Evolutionary conservation across 148 eudicot species (phyloP).

Genomic region (Chenopodium formosanum): DNA sequence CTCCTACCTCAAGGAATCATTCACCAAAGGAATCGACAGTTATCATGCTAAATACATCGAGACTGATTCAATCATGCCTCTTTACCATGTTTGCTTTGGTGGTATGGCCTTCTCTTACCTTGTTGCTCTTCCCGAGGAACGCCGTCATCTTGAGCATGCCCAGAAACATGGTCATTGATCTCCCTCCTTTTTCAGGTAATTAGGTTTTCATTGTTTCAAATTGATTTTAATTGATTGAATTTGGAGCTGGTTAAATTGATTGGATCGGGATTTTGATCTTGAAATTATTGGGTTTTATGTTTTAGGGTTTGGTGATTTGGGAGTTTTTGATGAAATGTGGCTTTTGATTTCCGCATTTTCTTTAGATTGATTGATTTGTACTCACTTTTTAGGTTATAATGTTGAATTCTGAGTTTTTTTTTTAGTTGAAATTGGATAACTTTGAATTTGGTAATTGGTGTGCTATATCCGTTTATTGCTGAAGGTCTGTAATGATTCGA

Average conservation of each 20-base stretch:
- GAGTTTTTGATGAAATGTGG: not conserved
- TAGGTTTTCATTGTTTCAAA: not conserved
- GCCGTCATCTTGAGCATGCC: constrained; percentile 82
- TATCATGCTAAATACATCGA: constrained; percentile 76
- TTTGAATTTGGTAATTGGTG: not conserved
- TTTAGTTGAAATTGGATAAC: not conserved
- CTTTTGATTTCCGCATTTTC: not conserved
- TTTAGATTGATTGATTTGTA: no score
- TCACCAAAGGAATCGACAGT: constrained; percentile 51
- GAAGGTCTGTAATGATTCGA: not conserved
- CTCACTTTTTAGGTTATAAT: not conserved
- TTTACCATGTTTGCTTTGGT: constrained; percentile 77
- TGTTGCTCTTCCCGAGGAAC: constrained; percentile 91
- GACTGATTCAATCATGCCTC: constrained; percentile 58
- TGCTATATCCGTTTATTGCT: no score
- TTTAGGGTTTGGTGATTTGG: not conserved
- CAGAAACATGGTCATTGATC: constrained; percentile 42
- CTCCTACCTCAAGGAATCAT: constrained; percentile 33
- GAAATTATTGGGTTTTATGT: not conserved
- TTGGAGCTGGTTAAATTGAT: not conserved
- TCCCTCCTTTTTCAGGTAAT: not conserved
- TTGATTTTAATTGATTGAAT: not conserved
- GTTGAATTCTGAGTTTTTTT: not conserved
- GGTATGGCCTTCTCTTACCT: constrained; percentile 91
- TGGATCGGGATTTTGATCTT: not conserved